Base-by-base conservation (phyloP, 2,329 filamentous ascomycete genomes). In the Fusarium paranaense region DNA sequence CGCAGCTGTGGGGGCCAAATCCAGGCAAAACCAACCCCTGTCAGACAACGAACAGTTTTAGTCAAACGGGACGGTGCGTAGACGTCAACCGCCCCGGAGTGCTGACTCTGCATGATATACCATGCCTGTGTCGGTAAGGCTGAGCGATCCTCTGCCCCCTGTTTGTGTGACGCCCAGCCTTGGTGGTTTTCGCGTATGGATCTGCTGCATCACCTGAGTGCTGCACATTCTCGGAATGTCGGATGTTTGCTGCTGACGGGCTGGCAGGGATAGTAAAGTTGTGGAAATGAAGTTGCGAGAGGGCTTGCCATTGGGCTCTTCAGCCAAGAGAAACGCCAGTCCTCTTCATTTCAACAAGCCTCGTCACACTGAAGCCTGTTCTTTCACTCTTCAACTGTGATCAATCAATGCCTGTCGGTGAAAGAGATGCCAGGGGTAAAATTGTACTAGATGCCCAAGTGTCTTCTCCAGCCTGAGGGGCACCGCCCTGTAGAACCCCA, bases 91-190 rank as follows among this genome's bases (percentile, higher is more conserved):
- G 37, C 37, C 37, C 37, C 37, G 5, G 38, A 40, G 38, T 45
- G 40, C 40, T 45, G 20, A 75, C 69, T 62, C 45, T 75, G 66
- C 73, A 75, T 75, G 56, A 66, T 62, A 69, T 61, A 75, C 72
- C 73, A 68, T 73, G 64, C 70, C 73, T 57, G 63, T 71, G 72
- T 75, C 60, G 73, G 73, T 75, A 75, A 75, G 72, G 40, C 70
- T 59, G 71, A 66, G 50, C 32, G 62, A 54, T 54, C 47, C 13
- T 32, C 10, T 9, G 14, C 13, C 27, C 27, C 27, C 8, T 57
- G 33, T 33, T 9, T 57, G 32, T 57, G 52, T 33, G 20, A 35
- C 32, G 52, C 30, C 52, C 32, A 57, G 52, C 52, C 27, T 45
- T 45, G 40, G 40, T 22, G 20, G 20, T 32, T 52, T 52, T 52